phyloP scores from a whole-genome alignment of 495 filamentous ascomycete species.

The Sabuloglossum arenarium region DNA sequence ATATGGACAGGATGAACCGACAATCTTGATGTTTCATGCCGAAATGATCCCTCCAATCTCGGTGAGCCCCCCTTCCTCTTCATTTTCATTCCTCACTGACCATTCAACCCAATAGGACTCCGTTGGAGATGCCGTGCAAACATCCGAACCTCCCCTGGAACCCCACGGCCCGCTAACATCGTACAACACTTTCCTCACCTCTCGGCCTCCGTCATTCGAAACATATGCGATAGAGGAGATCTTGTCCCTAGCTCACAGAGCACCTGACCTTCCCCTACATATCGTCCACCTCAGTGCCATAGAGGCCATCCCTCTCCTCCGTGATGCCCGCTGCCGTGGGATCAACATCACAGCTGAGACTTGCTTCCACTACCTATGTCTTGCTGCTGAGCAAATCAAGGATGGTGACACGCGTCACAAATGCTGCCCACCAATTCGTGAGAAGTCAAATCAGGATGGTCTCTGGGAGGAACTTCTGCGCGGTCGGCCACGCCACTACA shows the following conservation, averaged over 20 bases:
- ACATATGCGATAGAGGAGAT: slow-evolving; percentile 81
- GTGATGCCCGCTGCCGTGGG: slow-evolving; percentile 54
- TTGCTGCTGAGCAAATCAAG: slow-evolving; percentile 67
- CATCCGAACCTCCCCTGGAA: slow-evolving; percentile 46
- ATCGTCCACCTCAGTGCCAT: slow-evolving; percentile 90
- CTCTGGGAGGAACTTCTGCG: slow-evolving; percentile 60
- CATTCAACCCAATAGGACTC: slow-evolving; percentile 28
- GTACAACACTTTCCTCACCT: slow-evolving; percentile 84
- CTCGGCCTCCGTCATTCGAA: slow-evolving; percentile 76
- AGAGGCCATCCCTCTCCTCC: slow-evolving; percentile 78
- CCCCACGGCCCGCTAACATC: slow-evolving; percentile 56
- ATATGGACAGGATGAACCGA: slow-evolving; percentile 26
- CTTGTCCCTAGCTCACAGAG: slow-evolving; percentile 55
- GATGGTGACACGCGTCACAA: slow-evolving; percentile 92
- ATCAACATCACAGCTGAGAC: slow-evolving; percentile 91
- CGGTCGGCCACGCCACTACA: not conserved
- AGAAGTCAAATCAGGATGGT: slow-evolving; percentile 61
- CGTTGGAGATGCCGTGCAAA: slow-evolving; percentile 58
- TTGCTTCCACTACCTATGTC: slow-evolving; percentile 92
- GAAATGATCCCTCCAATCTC: slow-evolving; percentile 84
- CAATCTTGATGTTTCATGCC: slow-evolving; percentile 94
- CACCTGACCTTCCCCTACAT: slow-evolving; percentile 70
- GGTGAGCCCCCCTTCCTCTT: not conserved
- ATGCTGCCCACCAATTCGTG: slow-evolving; percentile 90
- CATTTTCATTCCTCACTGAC: not conserved